Base-by-base conservation (phyloP, 805 yeast genomes). In the Saccharomycopsis sp. region DNA sequence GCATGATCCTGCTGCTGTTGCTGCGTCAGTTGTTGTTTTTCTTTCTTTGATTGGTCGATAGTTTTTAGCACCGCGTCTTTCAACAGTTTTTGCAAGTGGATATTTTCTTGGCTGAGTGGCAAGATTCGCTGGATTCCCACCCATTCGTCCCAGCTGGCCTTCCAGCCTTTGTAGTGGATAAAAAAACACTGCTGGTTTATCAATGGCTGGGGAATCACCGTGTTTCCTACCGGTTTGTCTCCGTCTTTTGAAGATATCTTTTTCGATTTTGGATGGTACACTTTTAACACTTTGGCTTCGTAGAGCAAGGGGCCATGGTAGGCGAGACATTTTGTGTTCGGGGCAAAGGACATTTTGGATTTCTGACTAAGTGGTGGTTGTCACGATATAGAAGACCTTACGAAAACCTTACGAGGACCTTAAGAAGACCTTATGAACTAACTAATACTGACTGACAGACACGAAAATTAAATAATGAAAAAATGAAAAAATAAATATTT, bases 111-210 rank as follows among this genome's bases (percentile, higher is more conserved):
- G 54, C 79, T 87, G 67, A 76, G 77, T 62, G 83, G 86, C 66
- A 89, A 74, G 3, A 93, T 79, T 41, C 98, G 73, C 47, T 82
- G 84, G 5, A 72, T 70, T 1, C 81, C 79, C 0, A 93, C 93
- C 99, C 99, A 93, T 70, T 93, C 99, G 69, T 93, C 98, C 97
- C 97, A 93, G 59, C 91, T 84, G 17, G 85, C 72, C 67, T 92
- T 93, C 99, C 99, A 93, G 2, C 99, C 98, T 64, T 86, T 87
- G 71, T 93, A 93, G 68, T 94, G 99, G 17, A 93, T 82, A 64
- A 76, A 84, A 71, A 23, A 7, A 29, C 25, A 23, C 3, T 15
- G 9, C 15, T 35, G 52, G 3, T 14, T 15, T 38, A 47, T 19
- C 3, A 55, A 24, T 15, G 12, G 44, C 19, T 42, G 23, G n/a